These are phyloP conservation scores for Phytophthora rubi DNA, from an alignment of 352 stramenopile species.

Conservation along the genomic window DNA sequence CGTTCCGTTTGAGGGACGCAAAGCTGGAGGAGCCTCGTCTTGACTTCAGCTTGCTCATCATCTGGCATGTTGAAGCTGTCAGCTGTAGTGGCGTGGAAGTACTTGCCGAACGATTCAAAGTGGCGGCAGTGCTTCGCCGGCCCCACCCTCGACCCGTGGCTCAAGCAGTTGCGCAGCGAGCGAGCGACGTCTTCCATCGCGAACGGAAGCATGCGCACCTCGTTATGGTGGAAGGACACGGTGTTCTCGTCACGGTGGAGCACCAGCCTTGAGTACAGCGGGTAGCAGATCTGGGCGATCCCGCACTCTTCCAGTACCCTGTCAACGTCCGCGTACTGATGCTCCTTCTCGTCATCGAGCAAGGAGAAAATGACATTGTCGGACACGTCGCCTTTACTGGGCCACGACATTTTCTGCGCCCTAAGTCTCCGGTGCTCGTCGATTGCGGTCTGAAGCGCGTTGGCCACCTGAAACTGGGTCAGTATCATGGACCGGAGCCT, in stretches of 20 bases:
- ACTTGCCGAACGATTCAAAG: constrained; percentile 10
- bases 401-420: constrained; percentile 13
- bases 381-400: not conserved
- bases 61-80: constrained; percentile 19
- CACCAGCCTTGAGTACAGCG: constrained; percentile 17
- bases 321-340: constrained; percentile 10
- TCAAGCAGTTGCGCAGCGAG: constrained; percentile 16
- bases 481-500: constrained; percentile 9
- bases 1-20: constrained; percentile 15
- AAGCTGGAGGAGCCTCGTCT: constrained; percentile 17
- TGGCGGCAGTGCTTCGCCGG: constrained; percentile 16
- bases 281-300: constrained; percentile 9
- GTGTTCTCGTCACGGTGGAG: constrained; percentile 1
- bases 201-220: constrained; percentile 35
- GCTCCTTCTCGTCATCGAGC: constrained; percentile 23
- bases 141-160: constrained; percentile 12
- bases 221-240: constrained; percentile 19
- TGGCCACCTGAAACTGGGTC: constrained; percentile 6
- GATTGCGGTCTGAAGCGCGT: constrained; percentile 16
- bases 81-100: constrained; percentile 22
- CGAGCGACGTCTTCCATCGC: constrained; percentile 13
- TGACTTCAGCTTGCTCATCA: constrained; percentile 14
- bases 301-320: constrained; percentile 15
- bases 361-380: constrained; percentile 20
- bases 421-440: constrained; percentile 15